Evolutionary conservation across 208 protist genomes (phyloP).

Genomic region (Leishmania arabica): DNA sequence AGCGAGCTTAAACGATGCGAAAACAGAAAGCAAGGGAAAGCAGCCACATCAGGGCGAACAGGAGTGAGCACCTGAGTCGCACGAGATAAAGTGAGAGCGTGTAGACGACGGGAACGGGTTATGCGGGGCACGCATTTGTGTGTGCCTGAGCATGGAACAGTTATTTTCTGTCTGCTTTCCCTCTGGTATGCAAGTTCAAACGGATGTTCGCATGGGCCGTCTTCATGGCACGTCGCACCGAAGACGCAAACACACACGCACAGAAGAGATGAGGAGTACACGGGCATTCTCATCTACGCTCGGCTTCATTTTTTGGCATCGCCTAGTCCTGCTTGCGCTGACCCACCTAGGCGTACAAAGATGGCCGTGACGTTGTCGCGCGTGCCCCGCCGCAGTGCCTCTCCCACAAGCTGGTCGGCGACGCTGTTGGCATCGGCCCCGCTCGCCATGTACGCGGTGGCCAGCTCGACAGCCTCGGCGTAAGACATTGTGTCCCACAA

Average conservation of each 20-base stretch:
- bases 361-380: conserved; percentile 88
- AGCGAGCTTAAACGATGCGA: background rate
- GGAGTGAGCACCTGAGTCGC: background rate
- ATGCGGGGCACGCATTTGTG: background rate
- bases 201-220: background rate
- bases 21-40: background rate
- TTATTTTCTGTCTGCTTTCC: too few species aligned
- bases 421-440: conserved; percentile 44
- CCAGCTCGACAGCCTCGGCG: conserved; percentile 78
- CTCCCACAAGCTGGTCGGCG: conserved; percentile 64
- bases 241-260: background rate
- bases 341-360: conserved; percentile 40
- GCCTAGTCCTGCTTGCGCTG: background rate
- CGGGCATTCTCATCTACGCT: background rate
- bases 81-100: background rate
- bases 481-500: conserved; percentile 92
- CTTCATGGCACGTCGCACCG: background rate
- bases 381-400: conserved; percentile 65
- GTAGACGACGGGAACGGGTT: background rate
- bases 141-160: background rate
- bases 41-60: background rate
- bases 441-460: conserved; percentile 30
- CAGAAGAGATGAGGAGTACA: background rate
- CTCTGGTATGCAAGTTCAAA: background rate
- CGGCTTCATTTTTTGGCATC: background rate